Evolutionary conservation across 2,329 filamentous ascomycete species (phyloP), one percentile per base, ranked within the genome.

Genomic region (Elsinoe ampelina): DNA sequence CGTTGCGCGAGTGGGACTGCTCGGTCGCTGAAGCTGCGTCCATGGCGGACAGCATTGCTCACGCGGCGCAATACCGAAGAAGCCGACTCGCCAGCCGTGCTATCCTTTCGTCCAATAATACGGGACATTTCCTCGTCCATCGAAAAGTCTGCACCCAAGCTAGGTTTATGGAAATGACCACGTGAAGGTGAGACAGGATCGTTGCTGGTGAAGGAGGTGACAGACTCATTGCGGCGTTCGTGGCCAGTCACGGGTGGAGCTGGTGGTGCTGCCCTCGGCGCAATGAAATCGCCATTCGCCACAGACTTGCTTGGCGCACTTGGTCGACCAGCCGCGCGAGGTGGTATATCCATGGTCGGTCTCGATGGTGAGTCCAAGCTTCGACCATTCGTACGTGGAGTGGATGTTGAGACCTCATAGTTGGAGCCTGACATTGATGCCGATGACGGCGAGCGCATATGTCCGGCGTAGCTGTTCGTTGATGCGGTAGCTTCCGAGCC

Each of bases 91-190:
- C 68, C 56, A 68, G 67, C 60, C 64, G 50, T 59, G 42, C 42
- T 71, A 13, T 71, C 69, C 61, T 62, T 42, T 80, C 77, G 64
- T 71, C 61, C 58, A 56, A 95, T 77, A 58, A 96, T 92, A 58
- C 91, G 85, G 55, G 88, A 87, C 82, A 96, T 89, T 67, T 97
- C 93, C 70, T 96, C 91, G 62, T 97, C 92, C 85, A 95, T 84
- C 59, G 87, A 93, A 66, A 96, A 93, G 62, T 95, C 90, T 56
- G 85, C 89, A 54, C 88, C 89, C 42, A 81, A 80, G 70, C 86
- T 95, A 60, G 81, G 74, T 36, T 74, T 73, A 11, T 75, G 75
- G 50, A 74, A 62, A 11, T 58, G 55, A 34, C 55, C 54, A 15
- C 58, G 50, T 54, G 66, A 54, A 15, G 62, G 63, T 19, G 64